phyloP scores from a whole-genome alignment of 2,329 filamentous ascomycete genomes.

The Pyrenochaeta sp. region DNA sequence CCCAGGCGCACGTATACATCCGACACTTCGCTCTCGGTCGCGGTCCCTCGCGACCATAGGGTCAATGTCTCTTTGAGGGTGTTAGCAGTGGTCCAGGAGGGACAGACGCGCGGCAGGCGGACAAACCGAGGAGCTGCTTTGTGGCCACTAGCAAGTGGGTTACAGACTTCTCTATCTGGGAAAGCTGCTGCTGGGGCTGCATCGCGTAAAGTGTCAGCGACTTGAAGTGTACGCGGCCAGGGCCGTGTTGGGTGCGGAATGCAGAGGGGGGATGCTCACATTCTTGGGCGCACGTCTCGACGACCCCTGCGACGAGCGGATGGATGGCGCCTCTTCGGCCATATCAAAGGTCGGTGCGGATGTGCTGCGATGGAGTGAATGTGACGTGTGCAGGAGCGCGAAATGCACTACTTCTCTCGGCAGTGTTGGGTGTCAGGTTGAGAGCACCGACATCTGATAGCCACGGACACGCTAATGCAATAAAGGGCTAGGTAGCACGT shows the following conservation, averaged over 20 bases:
- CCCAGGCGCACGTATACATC: constrained; percentile 97
- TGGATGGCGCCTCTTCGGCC: constrained; percentile 34
- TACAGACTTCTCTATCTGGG: constrained; percentile 98
- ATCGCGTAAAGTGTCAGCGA: constrained; percentile 28
- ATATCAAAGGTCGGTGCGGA: constrained; percentile 28
- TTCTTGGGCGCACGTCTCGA: constrained; percentile 49
- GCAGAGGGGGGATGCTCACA: constrained; percentile 34
- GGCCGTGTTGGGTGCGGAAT: constrained; percentile 11
- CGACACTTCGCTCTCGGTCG: constrained; percentile 93
- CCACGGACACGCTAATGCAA: constrained; percentile 15
- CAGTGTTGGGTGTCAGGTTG: constrained; percentile 21
- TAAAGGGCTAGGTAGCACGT: constrained; percentile 24
- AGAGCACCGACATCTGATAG: constrained; percentile 23
- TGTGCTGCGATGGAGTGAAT: constrained; percentile 22
- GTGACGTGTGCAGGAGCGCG: constrained; percentile 17
- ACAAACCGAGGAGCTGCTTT: constrained; percentile 79
- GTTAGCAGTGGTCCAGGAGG: constrained; percentile 20
- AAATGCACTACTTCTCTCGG: constrained; percentile 24
- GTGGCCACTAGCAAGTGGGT: constrained; percentile 91
- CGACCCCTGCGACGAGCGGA: constrained; percentile 57
- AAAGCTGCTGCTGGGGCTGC: constrained; percentile 78
- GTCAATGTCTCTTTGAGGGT: constrained; percentile 80
- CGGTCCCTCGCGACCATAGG: constrained; percentile 93
- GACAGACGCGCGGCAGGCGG: constrained; percentile 9
- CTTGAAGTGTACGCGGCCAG: constrained; percentile 4